Base-by-base conservation (phyloP, 441 rosid genomes). In the Pelargonium citronellum region DNA sequence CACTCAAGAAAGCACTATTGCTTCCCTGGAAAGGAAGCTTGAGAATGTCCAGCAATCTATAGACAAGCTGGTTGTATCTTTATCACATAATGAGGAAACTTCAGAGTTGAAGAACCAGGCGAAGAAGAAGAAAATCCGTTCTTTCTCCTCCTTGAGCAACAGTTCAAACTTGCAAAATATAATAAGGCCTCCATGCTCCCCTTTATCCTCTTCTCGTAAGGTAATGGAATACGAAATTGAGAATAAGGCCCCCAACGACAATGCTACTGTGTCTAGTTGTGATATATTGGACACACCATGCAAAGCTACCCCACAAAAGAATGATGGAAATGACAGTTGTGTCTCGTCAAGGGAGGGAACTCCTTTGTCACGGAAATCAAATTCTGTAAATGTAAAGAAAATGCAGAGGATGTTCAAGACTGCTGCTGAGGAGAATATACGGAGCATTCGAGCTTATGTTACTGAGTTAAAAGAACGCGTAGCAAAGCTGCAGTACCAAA, bases 371-470 rank as follows among this genome's bases (percentile, higher is more conserved):
- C 80, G 86, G 9, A 87, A 92, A 74, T 84, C 91, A 76, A 89
- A 96, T 78, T 92, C 97, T 60, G 97, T 92, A 51, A 92, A 95
- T 78, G 92, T 95, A 97, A 95, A 85, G 83, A 95, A 90, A 83
- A 95, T 95, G 99, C 96, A 89, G 87, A 90, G 87, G 73, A 90
- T 95, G 99, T 95, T 95, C 79, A 96, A 92, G 73, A 95, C 84
- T 84, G 99, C 99, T 51, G 98, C 99, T 13, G 98, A 95, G 81
- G 99, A 95, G 86, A 95, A 95, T 71, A 98, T 95, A 69, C 83
- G 98, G 84, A 92, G 90, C 87, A 95, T 95, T 73, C 77, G 93
- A 79, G 82, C 96, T 27, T 95, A 95, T 70, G 98, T 95, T 15
- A 95, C 98, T 0, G 97, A 92, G 79, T 82, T 95, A 76, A 95